phyloP scores from a whole-genome alignment of 495 filamentous ascomycete species.

The Aspergillus hancockii region DNA sequence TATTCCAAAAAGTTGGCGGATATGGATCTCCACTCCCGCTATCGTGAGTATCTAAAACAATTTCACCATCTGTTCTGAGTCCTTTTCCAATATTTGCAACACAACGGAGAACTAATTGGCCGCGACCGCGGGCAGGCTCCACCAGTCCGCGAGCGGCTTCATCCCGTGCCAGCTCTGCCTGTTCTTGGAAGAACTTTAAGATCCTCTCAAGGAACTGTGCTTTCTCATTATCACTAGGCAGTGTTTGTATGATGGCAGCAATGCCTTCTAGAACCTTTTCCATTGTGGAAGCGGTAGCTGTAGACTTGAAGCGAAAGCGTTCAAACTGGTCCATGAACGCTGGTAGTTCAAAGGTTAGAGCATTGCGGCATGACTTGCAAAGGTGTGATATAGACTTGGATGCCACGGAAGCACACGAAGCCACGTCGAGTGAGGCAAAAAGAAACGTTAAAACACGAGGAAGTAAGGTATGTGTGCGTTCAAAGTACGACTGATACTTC shows the following conservation, averaged over 20 bases:
- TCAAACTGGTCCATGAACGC: conserved; percentile 79
- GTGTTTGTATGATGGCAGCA: conserved; percentile 78
- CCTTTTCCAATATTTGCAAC: conserved; percentile 77
- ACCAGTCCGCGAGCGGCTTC: conserved; percentile 35
- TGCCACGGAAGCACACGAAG: conserved; percentile 66
- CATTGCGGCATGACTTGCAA: conserved; percentile 75
- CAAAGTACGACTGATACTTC: conserved; percentile 80
- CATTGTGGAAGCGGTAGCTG: conserved; percentile 70
- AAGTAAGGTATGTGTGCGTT: conserved; percentile 67
- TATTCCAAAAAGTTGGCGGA: conserved; percentile 59
- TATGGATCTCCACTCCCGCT: conserved; percentile 37
- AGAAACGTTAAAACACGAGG: conserved; percentile 78
- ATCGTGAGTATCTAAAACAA: conserved; percentile 64
- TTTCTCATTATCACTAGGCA: conserved; percentile 64
- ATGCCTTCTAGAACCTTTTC: conserved; percentile 82
- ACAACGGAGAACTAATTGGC: conserved; percentile 68
- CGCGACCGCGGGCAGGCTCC: conserved; percentile 54
- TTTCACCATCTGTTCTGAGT: conserved; percentile 71
- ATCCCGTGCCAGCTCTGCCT: conserved; percentile 36
- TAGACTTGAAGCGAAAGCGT: conserved; percentile 58
- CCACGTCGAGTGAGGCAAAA: conserved; percentile 70
- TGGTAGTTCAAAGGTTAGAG: conserved; percentile 68
- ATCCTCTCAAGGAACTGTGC: conserved; percentile 62
- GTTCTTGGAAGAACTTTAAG: conserved; percentile 57
- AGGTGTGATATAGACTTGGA: conserved; percentile 78